These are phyloP conservation scores for Coniochaeta prunicola DNA, from an alignment of 2,329 filamentous ascomycete species.

Conservation along the genomic window DNA sequence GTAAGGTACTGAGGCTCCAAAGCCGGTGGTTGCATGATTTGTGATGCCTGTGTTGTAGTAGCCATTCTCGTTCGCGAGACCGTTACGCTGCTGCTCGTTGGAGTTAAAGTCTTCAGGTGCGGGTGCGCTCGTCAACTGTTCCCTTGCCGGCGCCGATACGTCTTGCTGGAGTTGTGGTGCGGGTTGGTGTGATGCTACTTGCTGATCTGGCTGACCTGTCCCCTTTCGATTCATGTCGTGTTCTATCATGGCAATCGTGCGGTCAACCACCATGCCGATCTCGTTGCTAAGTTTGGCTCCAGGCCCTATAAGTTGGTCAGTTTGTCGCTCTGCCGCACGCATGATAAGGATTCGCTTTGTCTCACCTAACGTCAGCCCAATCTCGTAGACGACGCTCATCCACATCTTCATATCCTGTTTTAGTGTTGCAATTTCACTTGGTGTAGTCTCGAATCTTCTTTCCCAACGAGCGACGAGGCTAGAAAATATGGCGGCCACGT, in stretches of 20 bases:
- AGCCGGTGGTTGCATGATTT: constrained; percentile 7
- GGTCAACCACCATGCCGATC: constrained; percentile 40
- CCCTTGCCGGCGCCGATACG: background rate
- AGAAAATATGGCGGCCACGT: constrained; percentile 66
- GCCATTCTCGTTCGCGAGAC: constrained; percentile 3
- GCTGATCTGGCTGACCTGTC: constrained; percentile 5
- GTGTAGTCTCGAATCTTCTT: constrained; percentile 51
- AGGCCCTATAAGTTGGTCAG: constrained; percentile 25
- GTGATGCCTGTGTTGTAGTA: constrained; percentile 13
- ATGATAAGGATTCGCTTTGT: background rate
- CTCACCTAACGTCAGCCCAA: constrained; percentile 58
- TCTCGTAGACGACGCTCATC: constrained; percentile 61
- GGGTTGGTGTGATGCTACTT: constrained; percentile 4
- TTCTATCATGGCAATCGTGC: constrained; percentile 45
- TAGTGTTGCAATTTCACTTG: constrained; percentile 51
- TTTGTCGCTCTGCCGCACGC: background rate
- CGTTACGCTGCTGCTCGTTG: background rate
- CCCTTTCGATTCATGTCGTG: constrained; percentile 35
- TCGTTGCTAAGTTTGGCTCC: constrained; percentile 35
- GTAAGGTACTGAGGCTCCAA: constrained; percentile 13
- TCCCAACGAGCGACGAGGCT: constrained; percentile 64
- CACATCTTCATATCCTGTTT: constrained; percentile 62
- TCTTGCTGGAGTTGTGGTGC: constrained; percentile 8
- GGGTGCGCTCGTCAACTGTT: background rate
- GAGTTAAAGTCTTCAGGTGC: background rate